Percentiles rank a stretch among this genome's conserved stretches.
Evolutionary conservation across 2,329 filamentous ascomycete species (phyloP).

Genomic region (Pseudogymnoascus sp.): DNA sequence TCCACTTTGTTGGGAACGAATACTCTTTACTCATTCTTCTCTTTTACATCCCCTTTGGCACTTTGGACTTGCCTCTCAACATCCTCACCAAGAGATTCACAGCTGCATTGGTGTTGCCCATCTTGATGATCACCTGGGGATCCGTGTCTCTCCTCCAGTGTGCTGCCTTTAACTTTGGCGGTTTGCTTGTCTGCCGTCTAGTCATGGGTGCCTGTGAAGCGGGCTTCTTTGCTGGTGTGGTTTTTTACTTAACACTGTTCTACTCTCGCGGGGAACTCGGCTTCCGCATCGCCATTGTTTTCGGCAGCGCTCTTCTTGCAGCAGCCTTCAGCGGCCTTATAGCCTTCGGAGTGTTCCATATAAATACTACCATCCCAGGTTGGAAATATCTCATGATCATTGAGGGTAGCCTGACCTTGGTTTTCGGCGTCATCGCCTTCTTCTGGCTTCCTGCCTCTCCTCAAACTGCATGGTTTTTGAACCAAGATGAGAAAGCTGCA

Average conservation of each 20-base stretch:
- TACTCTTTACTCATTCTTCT: constrained; percentile 29
- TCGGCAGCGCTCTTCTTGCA: constrained; percentile 35
- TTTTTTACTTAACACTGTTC: constrained; percentile 49
- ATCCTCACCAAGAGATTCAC: constrained; percentile 42
- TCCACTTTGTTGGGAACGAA: constrained; percentile 27
- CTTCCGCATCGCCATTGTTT: constrained; percentile 40
- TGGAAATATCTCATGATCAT: constrained; percentile 41
- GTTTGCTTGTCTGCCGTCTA: constrained; percentile 30
- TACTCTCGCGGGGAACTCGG: constrained; percentile 37
- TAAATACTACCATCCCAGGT: constrained; percentile 40
- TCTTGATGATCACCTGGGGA: constrained; percentile 43
- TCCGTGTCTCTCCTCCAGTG: constrained; percentile 36
- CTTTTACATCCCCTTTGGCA: constrained; percentile 33
- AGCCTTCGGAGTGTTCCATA: constrained; percentile 40
- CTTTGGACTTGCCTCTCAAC: constrained; percentile 44
- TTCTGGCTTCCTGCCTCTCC: constrained; percentile 13
- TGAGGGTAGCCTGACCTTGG: constrained; percentile 33
- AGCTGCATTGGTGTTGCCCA: constrained; percentile 36
- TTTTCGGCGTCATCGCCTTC: constrained; percentile 22
- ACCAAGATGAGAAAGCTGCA: constrained; percentile 26
- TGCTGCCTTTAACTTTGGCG: constrained; percentile 30
- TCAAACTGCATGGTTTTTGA: constrained; percentile 15
- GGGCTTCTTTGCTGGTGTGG: constrained; percentile 47
- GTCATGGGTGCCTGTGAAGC: constrained; percentile 40
- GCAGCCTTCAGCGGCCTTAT: constrained; percentile 36